Conservation (phyloP, 139 green algal species). For the Pseudopediastrum boryanum region DNA sequence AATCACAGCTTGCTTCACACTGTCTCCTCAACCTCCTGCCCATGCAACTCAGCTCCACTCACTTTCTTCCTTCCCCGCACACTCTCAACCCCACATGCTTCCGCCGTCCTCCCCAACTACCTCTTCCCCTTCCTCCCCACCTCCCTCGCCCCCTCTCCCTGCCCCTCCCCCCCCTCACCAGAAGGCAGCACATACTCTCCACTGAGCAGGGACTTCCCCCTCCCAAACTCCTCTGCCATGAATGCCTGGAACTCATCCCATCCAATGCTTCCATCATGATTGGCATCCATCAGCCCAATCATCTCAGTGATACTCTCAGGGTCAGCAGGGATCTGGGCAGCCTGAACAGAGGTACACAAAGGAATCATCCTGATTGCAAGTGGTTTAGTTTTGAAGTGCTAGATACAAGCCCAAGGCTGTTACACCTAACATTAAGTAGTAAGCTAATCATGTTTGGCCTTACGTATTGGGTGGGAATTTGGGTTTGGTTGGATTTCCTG, state of each 20-base stretch:
- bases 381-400: too few species aligned
- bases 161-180: constrained; percentile 9
- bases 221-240: constrained; percentile 56
- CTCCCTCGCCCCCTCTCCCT: not conserved
- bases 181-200: constrained; percentile 61
- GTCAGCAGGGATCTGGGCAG: constrained; percentile 51
- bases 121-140: not conserved
- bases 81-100: not conserved
- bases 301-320: constrained; percentile 53
- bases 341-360: constrained; percentile 20
- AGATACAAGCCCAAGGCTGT: too few species aligned
- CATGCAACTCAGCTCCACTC: not conserved
- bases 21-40: not conserved
- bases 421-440: too few species aligned
- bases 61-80: not conserved
- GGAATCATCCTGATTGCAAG: too few species aligned
- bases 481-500: too few species aligned
- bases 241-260: constrained; percentile 57
- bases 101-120: not conserved
- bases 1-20: not conserved
- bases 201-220: constrained; percentile 52
- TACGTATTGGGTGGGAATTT: too few species aligned
- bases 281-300: constrained; percentile 56
- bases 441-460: too few species aligned
- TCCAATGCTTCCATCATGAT: constrained; percentile 43